Percentiles rank a stretch among this genome's conserved stretches.
phyloP scores from a whole-genome alignment of 106 monocot species.

The Vanilla planifolia region DNA sequence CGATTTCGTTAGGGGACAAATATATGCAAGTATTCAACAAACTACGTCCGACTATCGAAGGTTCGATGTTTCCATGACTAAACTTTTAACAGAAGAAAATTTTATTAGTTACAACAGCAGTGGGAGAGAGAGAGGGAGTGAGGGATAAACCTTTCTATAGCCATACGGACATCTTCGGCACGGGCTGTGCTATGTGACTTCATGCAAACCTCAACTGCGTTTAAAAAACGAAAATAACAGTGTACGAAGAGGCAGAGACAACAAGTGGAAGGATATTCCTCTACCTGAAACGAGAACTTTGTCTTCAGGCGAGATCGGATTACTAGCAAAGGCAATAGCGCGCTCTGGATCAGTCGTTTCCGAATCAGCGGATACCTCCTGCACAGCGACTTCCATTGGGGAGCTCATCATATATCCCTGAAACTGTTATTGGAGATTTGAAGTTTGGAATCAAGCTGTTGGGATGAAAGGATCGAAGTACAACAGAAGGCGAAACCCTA shows the following conservation, averaged over 20 bases:
- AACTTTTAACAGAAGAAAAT: too few species aligned
- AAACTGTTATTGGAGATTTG: background rate
- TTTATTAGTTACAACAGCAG: background rate
- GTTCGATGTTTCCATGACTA: background rate
- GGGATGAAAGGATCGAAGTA: conserved; percentile 1
- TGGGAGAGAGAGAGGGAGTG: background rate
- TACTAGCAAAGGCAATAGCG: background rate
- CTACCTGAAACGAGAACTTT: conserved; percentile 51
- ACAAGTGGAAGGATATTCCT: background rate
- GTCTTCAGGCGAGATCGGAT: conserved; percentile 15
- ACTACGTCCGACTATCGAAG: too few species aligned
- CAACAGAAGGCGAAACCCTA: conserved; percentile 9
- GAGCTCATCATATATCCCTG: conserved; percentile 22
- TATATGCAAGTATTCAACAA: background rate
- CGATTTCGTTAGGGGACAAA: too few species aligned
- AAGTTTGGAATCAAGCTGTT: too few species aligned
- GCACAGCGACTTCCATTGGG: conserved; percentile 33
- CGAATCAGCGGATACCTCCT: background rate
- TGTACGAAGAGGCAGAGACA: background rate
- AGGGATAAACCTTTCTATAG: conserved; percentile 72
- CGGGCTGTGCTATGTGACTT: conserved; percentile 69
- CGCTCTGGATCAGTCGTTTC: background rate
- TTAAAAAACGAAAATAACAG: background rate
- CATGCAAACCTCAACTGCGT: conserved; percentile 92
- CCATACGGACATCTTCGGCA: conserved; percentile 48